Base-by-base conservation (phyloP, 345 rosid species). In the Geranium brycei region DNA sequence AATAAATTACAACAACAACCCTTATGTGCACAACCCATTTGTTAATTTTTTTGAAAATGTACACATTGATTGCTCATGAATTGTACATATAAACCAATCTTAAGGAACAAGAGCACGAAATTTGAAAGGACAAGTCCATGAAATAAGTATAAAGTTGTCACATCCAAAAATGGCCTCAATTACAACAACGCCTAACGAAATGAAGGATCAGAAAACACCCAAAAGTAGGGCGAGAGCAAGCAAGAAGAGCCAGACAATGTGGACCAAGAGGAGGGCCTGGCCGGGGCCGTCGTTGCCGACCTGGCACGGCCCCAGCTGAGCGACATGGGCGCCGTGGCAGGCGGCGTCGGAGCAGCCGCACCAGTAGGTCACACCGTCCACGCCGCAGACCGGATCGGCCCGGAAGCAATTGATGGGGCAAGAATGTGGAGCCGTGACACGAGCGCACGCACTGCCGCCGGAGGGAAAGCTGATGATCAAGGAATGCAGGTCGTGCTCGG, bases 361-460 rank as follows among this genome's bases (percentile, higher is more conserved):
- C 75, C 72, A 70, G 23, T 77, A 73, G 4, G 77, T 77, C 51
- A 73, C 77, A 0, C 80, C 77, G 62, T 73, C 40, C 1, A 41
- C 60, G n/a, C 80, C 77, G 19, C 80, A 77, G 1, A 73, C 75
- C 1, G 75, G 80, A 41, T 77, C 70, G 15, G 75, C 47, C 11
- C 63, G 19, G 31, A 73, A 67, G 61, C 80, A 38, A 10, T 38
- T 38, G 47, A 38, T 38, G 8, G 47, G 47, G 11, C 47, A 38
- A 38, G 47, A 38, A 38, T 3, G 47, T 38, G 47, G 47, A 38
- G 3, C 47, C 8, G 47, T 5, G 8, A 38, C 47, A 5, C 47
- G 8, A 5, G 47, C 47, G 47, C 47, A 38, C 47, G 11, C 64
- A 15, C 57, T 28, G 10, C 59, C 35, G 0, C 64, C 64, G 61